phyloP scores from a whole-genome alignment of 148 eudicot species.

The Gaultheria prostrata region DNA sequence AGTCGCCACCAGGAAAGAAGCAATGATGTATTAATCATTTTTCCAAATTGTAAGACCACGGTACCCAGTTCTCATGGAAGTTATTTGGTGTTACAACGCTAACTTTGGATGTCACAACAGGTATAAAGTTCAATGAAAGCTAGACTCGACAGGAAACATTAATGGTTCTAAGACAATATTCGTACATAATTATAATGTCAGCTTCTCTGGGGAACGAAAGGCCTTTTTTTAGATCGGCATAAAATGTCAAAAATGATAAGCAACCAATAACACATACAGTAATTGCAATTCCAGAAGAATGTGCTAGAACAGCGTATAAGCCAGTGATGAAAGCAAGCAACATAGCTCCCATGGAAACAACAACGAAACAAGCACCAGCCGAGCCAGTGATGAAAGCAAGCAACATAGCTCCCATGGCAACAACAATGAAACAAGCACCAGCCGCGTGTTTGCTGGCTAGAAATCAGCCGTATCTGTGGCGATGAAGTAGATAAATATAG shows the following conservation, averaged over 20 bases:
- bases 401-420: not conserved
- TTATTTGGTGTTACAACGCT: too few species aligned
- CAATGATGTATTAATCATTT: too few species aligned
- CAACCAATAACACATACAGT: not conserved
- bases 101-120: not conserved
- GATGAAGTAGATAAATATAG: too few species aligned
- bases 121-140: not conserved
- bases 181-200: too few species aligned
- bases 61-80: too few species aligned
- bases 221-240: too few species aligned
- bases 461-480: too few species aligned
- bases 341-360: not conserved
- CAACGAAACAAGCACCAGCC: fast-evolving
- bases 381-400: not conserved
- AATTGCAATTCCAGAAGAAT: not conserved
- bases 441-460: too few species aligned
- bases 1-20: not conserved
- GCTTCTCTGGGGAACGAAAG: not conserved
- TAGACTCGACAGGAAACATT: not conserved
- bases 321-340: not conserved
- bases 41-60: too few species aligned
- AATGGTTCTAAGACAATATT: not conserved
- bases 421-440: too few species aligned
- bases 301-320: not conserved
- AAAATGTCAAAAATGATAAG: not conserved